These are phyloP conservation scores for Tricholoma flavovirens DNA, from an alignment of 768 basidiomycete species.

Conservation along the genomic window DNA sequence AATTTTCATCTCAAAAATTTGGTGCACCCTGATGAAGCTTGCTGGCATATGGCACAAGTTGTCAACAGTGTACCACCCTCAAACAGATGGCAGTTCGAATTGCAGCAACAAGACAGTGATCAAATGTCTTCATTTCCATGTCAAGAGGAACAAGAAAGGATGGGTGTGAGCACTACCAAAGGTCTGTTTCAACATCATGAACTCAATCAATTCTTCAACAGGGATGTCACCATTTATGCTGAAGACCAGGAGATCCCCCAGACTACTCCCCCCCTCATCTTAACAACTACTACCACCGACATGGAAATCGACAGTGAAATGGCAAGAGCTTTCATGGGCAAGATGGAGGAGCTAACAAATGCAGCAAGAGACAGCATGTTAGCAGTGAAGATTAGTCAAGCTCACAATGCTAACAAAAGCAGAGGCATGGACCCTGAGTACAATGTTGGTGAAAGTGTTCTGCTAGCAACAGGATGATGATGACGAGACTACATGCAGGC, in stretches of 20 bases:
- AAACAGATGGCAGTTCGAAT: slow-evolving; percentile 34
- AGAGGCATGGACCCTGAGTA: background rate
- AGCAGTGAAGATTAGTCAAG: too few relatives aligned
- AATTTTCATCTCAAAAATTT: too few relatives aligned
- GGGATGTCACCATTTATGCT: slow-evolving; percentile 28
- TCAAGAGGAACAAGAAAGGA: slow-evolving; percentile 25
- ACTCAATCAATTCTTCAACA: slow-evolving; percentile 24
- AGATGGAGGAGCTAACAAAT: background rate
- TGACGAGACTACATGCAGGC: slow-evolving; percentile 16
- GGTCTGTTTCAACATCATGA: slow-evolving; percentile 30
- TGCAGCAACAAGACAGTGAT: slow-evolving; percentile 28
- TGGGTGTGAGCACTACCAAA: slow-evolving; percentile 24
- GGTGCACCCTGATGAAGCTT: too few relatives aligned
- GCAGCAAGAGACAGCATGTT: background rate
- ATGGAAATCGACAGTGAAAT: background rate
- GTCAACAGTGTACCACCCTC: slow-evolving; percentile 32
- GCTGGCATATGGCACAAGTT: slow-evolving; percentile 15
- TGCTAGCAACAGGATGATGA: slow-evolving; percentile 21
- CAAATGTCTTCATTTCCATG: slow-evolving; percentile 23
- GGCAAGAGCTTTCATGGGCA: background rate
- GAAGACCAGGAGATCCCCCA: too few relatives aligned
- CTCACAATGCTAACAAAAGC: background rate
- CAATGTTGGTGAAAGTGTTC: slow-evolving; percentile 16
- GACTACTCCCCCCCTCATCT: background rate
- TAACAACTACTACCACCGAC: background rate